Evolutionary conservation across 2,329 filamentous ascomycete genomes (phyloP), one percentile per base, ranked within the genome.

Genomic region (Colletotrichum musicola): DNA sequence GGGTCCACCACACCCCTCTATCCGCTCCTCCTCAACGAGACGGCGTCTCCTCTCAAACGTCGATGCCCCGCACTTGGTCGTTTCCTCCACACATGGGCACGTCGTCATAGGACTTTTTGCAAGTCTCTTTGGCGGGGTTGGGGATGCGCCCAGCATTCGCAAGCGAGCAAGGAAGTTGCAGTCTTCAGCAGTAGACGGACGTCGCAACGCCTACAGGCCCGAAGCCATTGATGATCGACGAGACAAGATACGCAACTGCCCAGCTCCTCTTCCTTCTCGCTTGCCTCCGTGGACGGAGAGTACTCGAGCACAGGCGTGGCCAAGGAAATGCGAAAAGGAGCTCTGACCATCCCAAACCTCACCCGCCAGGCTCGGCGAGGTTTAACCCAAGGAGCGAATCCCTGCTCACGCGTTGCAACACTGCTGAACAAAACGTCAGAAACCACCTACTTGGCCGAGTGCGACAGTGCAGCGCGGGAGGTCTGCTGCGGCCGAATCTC

Each of bases 121-220:
- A 56, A 55, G 66, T 69, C 62, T 69, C 42, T 66, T 69, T 69
- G 67, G 64, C 66, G 51, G 66, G 66, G 62, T 69, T 51, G 56
- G n/a, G 56, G n/a, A 57, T 54, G 60, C 38, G 46, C 42, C 42
- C 27, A 38, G 53, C 44, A 69, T 30, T 61, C 22, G 20, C 46
- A 60, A 27, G 40, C 18, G 44, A 49, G n/a, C 46, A 22, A 20
- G 40, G 18, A 46, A 57, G 14, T 20, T 18, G 13, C 30, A 22
- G 40, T 16, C 27, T 57, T 42, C 27, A 42, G 40, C 40, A 42
- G 40, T 13, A 42, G 40, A 42, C 40, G 40, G 12, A n/a, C 12
- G 40, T 42, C 40, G 13, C 40, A 42, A 42, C 13, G 40, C 40
- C 16, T 5, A n/a, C 30, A 57, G 35, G n/a, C 38, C 49, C 64